Base-by-base conservation (phyloP, 2,329 filamentous ascomycete species). In the Hypoxylon sp. region DNA sequence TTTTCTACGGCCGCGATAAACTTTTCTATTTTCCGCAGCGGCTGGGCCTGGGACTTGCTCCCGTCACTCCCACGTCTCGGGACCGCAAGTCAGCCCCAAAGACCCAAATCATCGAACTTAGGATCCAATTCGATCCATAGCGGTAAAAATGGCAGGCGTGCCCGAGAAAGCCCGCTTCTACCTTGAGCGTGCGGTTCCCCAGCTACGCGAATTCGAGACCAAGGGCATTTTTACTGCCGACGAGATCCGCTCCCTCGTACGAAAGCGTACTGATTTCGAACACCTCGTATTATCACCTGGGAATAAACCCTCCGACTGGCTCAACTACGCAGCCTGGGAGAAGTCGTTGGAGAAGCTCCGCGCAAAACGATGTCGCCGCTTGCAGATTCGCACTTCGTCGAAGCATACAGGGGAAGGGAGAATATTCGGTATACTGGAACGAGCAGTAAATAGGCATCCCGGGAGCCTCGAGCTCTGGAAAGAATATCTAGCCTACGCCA, bases 141-240 rank as follows among this genome's bases (percentile, higher is more conserved):
- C 31, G 2, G 6, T 25, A 22, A 73, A 50, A 66, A 97, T 97
- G 94, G 89, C 94, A 1, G 91, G 90, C 46, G 91, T 96, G 65
- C 91, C 92, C 71, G 96, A 98, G 78, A 98, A 98, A 82, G 96
- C 95, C 62, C 93, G 95, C 65, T 98, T 95, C 82, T 98, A 93
- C 81, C 88, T 98, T 72, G 96, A 99, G 84, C 92, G 95, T 74
- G 92, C 92, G 1, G 93, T 98, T 48, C 94, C 95, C 14, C 95
- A 98, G 80, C 88, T 99, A 64, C 93, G 94, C 70, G 94, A 97
- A 76, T 97, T 94, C 80, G 92, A 97, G 81, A 89, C 93, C 72
- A 98, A 97, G 81, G 91, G 93, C 75, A 92, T 99, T 74, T 99
- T 99, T 82, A 89, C 87, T 22, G 75, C 96, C 90, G 92, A 97